Conservation (phyloP, 1,284 basidiomycete genomes). For the Malassezia furfur region DNA sequence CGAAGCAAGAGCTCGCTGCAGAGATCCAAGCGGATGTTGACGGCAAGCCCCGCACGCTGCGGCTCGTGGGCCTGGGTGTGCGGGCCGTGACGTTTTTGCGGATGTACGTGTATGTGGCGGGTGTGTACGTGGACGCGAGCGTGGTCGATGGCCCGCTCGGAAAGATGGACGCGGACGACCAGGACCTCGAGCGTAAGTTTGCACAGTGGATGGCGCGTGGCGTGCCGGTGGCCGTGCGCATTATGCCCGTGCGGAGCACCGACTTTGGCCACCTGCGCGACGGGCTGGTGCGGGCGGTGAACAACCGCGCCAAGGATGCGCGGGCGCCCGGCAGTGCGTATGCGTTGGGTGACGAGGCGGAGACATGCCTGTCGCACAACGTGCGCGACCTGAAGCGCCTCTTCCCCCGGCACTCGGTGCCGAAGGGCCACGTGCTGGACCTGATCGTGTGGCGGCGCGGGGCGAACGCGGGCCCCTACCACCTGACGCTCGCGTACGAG, state of each 20-base stretch:
- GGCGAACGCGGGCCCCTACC: not conserved
- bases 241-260: slow-evolving; percentile 68
- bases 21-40: not conserved
- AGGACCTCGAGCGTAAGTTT: slow-evolving; percentile 20
- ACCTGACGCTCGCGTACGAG: slow-evolving; percentile 26
- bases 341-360: not conserved
- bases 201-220: slow-evolving; percentile 23
- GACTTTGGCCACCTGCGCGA: slow-evolving; percentile 73
- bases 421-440: slow-evolving; percentile 49
- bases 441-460: slow-evolving; percentile 28
- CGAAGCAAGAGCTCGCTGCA: not conserved
- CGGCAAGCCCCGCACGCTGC: slow-evolving; percentile 47
- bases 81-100: slow-evolving; percentile 71
- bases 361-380: not conserved
- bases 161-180: not conserved
- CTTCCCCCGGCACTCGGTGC: slow-evolving; percentile 50
- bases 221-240: slow-evolving; percentile 24
- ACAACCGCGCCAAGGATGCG: slow-evolving; percentile 58
- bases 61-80: slow-evolving; percentile 69
- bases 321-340: not conserved
- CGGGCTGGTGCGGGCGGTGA: slow-evolving; percentile 66
- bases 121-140: slow-evolving; percentile 67
- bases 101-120: slow-evolving; percentile 74
- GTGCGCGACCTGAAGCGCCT: slow-evolving; percentile 46
- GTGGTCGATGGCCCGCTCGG: not conserved